Evolutionary conservation across 2,329 filamentous ascomycete genomes (phyloP).

Genomic region (Ascochyta viciae-villosae): DNA sequence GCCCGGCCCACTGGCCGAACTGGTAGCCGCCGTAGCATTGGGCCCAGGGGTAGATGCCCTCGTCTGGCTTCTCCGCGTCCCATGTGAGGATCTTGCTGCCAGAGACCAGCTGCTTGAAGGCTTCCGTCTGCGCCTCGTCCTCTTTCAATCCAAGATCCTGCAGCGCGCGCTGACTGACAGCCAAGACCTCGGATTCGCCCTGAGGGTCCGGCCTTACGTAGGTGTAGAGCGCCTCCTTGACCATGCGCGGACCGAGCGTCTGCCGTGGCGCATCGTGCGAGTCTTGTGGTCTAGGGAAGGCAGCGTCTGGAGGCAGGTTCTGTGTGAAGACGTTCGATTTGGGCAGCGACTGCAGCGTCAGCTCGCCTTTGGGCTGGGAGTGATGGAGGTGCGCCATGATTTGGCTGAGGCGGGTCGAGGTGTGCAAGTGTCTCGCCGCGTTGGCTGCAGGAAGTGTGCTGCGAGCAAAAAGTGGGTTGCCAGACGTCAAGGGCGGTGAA

Average conservation of each 20-base stretch:
- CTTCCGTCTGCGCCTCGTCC: slow-evolving; percentile 72
- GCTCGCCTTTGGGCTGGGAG: slow-evolving; percentile 28
- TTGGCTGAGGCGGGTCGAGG: slow-evolving; percentile 49
- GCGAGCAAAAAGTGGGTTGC: background rate
- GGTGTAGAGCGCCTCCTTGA: slow-evolving; percentile 85
- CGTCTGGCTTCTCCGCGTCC: slow-evolving; percentile 63
- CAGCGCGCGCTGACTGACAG: slow-evolving; percentile 79
- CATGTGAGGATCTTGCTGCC: slow-evolving; percentile 85
- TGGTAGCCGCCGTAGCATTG: slow-evolving; percentile 89
- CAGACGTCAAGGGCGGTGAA: slow-evolving; percentile 11
- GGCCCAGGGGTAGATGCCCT: slow-evolving; percentile 91
- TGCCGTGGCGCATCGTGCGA: slow-evolving; percentile 84
- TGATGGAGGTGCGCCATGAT: slow-evolving; percentile 54
- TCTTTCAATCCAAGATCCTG: slow-evolving; percentile 77
- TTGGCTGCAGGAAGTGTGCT: background rate
- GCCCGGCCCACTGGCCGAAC: slow-evolving; percentile 87
- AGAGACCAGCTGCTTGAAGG: slow-evolving; percentile 78
- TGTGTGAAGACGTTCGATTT: slow-evolving; percentile 71
- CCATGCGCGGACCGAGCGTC: slow-evolving; percentile 78
- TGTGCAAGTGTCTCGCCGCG: slow-evolving; percentile 19
- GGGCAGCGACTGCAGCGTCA: slow-evolving; percentile 61
- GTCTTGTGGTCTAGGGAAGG: slow-evolving; percentile 78
- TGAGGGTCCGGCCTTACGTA: slow-evolving; percentile 84
- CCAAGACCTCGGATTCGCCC: slow-evolving; percentile 78
- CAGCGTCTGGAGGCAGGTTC: slow-evolving; percentile 75